phyloP scores from a whole-genome alignment of 495 filamentous ascomycete species.

The Cercophora samala region DNA sequence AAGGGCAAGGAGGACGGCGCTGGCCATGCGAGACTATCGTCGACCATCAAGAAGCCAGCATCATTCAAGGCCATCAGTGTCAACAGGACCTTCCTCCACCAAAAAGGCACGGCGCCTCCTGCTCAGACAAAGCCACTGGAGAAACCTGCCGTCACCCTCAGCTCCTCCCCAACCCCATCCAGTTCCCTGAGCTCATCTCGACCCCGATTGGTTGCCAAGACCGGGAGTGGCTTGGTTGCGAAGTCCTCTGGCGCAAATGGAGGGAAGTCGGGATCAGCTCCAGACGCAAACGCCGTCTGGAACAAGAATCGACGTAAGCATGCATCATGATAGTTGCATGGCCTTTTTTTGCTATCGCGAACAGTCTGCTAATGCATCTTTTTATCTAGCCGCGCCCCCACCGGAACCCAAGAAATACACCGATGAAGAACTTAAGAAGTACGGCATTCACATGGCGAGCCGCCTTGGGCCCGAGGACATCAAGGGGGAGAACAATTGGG shows the following conservation, averaged over 20 bases:
- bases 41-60: conserved; percentile 72
- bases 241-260: conserved; percentile 54
- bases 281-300: conserved; percentile 79
- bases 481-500: conserved; percentile 81
- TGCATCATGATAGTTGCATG: background rate
- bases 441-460: conserved; percentile 93
- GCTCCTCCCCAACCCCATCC: conserved; percentile 34
- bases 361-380: conserved; percentile 5
- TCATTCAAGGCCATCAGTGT: conserved; percentile 94
- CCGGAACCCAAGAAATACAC: conserved; percentile 88
- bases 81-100: conserved; percentile 78
- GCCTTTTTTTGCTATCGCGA: conserved; percentile 8
- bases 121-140: conserved; percentile 51
- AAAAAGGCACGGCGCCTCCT: conserved; percentile 44
- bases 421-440: conserved; percentile 93
- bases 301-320: conserved; percentile 88
- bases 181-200: conserved; percentile 44
- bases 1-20: conserved; percentile 52
- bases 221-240: conserved; percentile 47
- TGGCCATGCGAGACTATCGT: conserved; percentile 63
- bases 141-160: conserved; percentile 37
- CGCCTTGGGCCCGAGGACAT: conserved; percentile 79
- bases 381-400: conserved; percentile 65
- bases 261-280: conserved; percentile 46
- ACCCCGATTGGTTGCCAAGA: conserved; percentile 54